A percentile compares a stretch with the other conserved stretches of the same genome.
phyloP scores from a whole-genome alignment of 2,329 filamentous ascomycete species.

The Myriosclerotinia curreyana region DNA sequence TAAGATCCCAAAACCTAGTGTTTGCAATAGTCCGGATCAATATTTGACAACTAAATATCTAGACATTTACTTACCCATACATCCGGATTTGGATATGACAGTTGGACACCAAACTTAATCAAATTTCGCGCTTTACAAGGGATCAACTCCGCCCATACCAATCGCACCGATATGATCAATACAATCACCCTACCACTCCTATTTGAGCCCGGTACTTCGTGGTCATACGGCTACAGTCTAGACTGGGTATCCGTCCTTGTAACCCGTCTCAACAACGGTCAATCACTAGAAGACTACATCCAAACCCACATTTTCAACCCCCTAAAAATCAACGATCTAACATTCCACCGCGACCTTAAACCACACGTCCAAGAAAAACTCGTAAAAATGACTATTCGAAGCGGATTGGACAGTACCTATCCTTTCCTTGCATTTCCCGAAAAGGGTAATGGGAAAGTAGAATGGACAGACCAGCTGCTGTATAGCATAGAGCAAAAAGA shows the following conservation, averaged over 20 bases:
- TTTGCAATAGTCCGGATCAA: too few species aligned
- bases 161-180: neutral
- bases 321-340: conserved; percentile 21
- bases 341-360: conserved; percentile 19
- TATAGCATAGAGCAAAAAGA: neutral
- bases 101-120: neutral
- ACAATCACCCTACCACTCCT: conserved; percentile 46
- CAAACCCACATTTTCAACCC: conserved; percentile 24
- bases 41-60: neutral
- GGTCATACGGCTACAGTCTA: conserved; percentile 54
- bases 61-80: conserved; percentile 34
- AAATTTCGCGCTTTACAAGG: neutral
- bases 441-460: conserved; percentile 1
- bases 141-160: neutral
- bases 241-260: conserved; percentile 54
- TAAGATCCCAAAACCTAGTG: conserved; percentile 16
- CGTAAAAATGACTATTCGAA: conserved; percentile 13
- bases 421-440: neutral
- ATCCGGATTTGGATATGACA: conserved; percentile 31
- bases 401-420: neutral
- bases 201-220: conserved; percentile 60
- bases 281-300: conserved; percentile 19
- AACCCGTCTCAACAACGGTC: conserved; percentile 39
- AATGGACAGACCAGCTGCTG: neutral
- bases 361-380: neutral